Base-by-base conservation (phyloP, 768 basidiomycete genomes). In the Pleurotus platypus region DNA sequence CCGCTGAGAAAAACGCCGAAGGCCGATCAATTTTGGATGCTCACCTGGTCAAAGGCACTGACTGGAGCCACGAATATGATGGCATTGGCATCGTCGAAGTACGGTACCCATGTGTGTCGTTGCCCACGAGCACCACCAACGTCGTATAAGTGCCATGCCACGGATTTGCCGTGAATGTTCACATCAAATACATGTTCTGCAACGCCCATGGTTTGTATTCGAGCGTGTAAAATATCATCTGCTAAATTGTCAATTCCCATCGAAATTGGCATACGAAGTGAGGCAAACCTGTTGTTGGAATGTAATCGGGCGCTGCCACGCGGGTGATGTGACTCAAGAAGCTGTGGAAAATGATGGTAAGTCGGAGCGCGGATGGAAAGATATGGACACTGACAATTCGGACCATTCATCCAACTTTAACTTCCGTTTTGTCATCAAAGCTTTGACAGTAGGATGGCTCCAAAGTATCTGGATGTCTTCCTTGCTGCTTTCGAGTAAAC, bases 141-240 rank as follows among this genome's bases (percentile, higher is more conserved):
- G 60, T 88, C 87, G 72, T 74, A 88, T 13, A 89, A 73, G 65
- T 86, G 84, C 86, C 86, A 89, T 12, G 86, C 84, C 11, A 90
- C 87, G 24, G 76, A 72, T 67, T 87, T 91, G 12, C 90, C 89
- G 60, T 90, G 87, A 42, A 92, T 82, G 47, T 86, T 83, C 27
- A 93, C 86, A 55, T 90, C 89, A 62, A 93, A 93, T 27, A 85
- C 75, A 62, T 93, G 90, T 68, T 93, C 91, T 0, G 89, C 81
- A 3, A 94, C 87, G 0, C 91, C 91, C 86, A 94, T 91, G 5
- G 91, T 94, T 66, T 92, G 92, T 54, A 94, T 88, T 37, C 91
- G 87, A n/a, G 90, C 90, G 65, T 91, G 90, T 15, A 94, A 76
- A 56, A 94, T 91, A 65, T 94, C 91, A 68, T 93, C 91, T 90